Percentiles rank a stretch among this genome's conserved stretches.
phyloP scores from a whole-genome alignment of 345 rosid genomes.

The Aurinia saxatilis region DNA sequence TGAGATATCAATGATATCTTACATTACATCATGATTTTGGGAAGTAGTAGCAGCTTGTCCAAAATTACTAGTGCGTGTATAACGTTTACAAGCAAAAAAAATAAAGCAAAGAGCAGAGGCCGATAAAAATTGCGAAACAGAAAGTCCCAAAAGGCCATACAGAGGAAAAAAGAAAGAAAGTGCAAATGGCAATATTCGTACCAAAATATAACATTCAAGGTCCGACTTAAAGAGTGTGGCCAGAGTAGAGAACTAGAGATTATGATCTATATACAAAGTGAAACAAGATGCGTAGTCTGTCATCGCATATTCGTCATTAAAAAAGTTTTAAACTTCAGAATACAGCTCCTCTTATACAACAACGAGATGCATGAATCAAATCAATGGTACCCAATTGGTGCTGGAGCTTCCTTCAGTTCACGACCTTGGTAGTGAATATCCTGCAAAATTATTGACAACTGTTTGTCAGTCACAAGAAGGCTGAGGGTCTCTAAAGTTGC shows the following conservation, averaged over 20 bases:
- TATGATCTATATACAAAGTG: background rate
- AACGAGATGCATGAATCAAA: background rate
- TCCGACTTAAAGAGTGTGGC: background rate
- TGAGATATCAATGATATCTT: background rate
- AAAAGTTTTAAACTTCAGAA: background rate
- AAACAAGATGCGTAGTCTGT: background rate
- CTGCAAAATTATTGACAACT: conserved; percentile 21
- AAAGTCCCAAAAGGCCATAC: conserved; percentile 1
- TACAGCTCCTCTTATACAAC: background rate
- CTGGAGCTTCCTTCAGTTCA: conserved; percentile 58
- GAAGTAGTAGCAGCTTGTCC: background rate
- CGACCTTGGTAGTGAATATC: conserved; percentile 67
- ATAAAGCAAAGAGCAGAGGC: background rate
- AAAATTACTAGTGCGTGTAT: background rate
- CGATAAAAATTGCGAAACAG: background rate
- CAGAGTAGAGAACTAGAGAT: no score
- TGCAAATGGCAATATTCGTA: background rate
- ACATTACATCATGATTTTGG: no score
- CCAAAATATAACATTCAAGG: background rate
- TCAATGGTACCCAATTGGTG: conserved; percentile 66
- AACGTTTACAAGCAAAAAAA: background rate
- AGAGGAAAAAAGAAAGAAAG: background rate
- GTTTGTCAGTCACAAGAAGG: background rate
- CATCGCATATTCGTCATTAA: background rate
- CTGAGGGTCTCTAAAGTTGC: background rate